Percentiles rank a stretch among this genome's conserved stretches.
These are phyloP conservation scores for Aspergillus candidus DNA, from an alignment of 2,329 filamentous ascomycete species.

Conservation along the genomic window DNA sequence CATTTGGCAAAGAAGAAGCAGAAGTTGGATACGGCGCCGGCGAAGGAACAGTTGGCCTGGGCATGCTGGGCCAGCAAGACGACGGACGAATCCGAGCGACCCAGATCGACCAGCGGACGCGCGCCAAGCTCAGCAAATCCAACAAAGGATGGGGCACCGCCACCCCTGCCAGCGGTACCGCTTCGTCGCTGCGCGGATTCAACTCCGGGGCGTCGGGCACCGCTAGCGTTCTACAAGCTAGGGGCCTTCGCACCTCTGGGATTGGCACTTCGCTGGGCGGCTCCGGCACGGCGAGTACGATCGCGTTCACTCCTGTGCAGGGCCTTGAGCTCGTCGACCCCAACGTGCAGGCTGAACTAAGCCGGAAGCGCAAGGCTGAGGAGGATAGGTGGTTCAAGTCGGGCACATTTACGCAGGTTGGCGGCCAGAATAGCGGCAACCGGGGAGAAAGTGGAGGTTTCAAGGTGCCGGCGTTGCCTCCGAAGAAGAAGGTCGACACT, in stretches of 20 bases:
- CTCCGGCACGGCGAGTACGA: conserved; percentile 72
- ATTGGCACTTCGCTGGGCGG: conserved; percentile 66
- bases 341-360: conserved; percentile 80
- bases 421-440: conserved; percentile 28
- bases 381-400: conserved; percentile 96
- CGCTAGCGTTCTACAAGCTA: conserved; percentile 65
- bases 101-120: conserved; percentile 88
- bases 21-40: conserved; percentile 87
- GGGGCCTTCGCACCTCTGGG: conserved; percentile 73
- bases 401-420: conserved; percentile 90
- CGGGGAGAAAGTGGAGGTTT: conserved; percentile 58
- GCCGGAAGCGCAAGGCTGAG: conserved; percentile 84
- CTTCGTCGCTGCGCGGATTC: conserved; percentile 77
- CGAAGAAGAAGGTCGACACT: conserved; percentile 66
- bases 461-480: conserved; percentile 72
- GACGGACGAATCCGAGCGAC: conserved; percentile 82
- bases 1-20: conserved; percentile 89
- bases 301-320: conserved; percentile 92
- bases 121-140: conserved; percentile 88
- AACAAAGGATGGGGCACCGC: conserved; percentile 86
- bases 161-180: conserved; percentile 55
- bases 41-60: conserved; percentile 78
- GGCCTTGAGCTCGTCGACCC: conserved; percentile 93
- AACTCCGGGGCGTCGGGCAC: conserved; percentile 59
- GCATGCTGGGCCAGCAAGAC: conserved; percentile 87